Evolutionary conservation across 2,329 filamentous ascomycete species (phyloP).

Genomic region (Elsinoe perseae): DNA sequence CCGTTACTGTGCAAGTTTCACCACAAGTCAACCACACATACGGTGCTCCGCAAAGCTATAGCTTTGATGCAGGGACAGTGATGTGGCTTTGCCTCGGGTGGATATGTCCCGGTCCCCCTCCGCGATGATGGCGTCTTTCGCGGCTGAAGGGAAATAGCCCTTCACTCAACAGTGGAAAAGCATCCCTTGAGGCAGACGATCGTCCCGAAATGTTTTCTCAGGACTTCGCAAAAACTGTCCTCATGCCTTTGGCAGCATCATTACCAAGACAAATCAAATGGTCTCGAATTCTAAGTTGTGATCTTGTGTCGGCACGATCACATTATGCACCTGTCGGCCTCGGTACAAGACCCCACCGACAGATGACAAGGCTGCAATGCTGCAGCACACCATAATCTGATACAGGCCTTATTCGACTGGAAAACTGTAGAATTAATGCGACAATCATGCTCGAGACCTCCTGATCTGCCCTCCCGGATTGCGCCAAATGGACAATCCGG

Average conservation of each 20-base stretch:
- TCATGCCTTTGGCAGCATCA: neutral
- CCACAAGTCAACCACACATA: neutral
- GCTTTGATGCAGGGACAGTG: conserved; percentile 1
- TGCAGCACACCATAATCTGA: neutral
- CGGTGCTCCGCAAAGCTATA: no score
- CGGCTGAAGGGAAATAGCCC: conserved; percentile 1
- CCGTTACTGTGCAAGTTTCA: conserved; percentile 3
- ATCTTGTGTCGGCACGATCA: neutral
- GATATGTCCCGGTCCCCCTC: conserved; percentile 2
- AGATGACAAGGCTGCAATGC: neutral
- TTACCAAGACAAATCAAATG: neutral
- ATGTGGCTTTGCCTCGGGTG: neutral
- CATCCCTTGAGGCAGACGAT: neutral
- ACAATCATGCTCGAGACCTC: neutral
- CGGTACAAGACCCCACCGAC: neutral
- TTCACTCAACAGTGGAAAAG: neutral
- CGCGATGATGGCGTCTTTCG: conserved; percentile 4
- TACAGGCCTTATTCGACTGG: neutral
- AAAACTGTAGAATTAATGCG: neutral
- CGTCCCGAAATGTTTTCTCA: neutral
- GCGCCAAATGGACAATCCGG: neutral
- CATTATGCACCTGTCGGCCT: neutral
- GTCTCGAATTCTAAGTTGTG: neutral
- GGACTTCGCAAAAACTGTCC: neutral
- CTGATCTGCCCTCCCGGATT: neutral